Percentiles rank a stretch among this genome's conserved stretches.
phyloP scores from a whole-genome alignment of 140 eudicot genomes.

The Senecio squalidus region DNA sequence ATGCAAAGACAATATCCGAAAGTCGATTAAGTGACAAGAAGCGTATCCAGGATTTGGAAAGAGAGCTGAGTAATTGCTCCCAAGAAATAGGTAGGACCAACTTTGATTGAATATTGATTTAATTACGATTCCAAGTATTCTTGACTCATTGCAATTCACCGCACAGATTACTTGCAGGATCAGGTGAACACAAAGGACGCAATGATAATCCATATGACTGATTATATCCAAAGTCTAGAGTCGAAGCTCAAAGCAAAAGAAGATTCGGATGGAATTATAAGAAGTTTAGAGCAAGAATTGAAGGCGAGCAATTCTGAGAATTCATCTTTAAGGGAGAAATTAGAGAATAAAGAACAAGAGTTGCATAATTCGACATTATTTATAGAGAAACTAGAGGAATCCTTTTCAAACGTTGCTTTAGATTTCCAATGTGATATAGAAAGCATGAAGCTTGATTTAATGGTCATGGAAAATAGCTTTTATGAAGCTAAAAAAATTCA shows the following conservation, averaged over 20 bases:
- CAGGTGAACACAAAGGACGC: constrained; percentile 52
- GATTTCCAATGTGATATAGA: constrained; percentile 92
- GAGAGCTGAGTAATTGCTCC: constrained; percentile 78
- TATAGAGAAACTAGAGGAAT: constrained; percentile 64
- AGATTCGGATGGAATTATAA: constrained; percentile 40
- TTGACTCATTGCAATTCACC: constrained; percentile 29
- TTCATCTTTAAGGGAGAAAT: constrained; percentile 39
- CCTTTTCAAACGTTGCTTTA: constrained; percentile 49
- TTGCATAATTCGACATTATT: constrained; percentile 36
- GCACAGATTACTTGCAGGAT: constrained; percentile 89
- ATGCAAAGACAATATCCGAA: constrained; percentile 55
- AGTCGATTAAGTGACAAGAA: constrained; percentile 62
- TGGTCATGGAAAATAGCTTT: constrained; percentile 57
- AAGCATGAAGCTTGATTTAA: constrained; percentile 75
- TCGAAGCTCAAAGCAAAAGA: constrained; percentile 38
- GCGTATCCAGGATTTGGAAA: constrained; percentile 63
- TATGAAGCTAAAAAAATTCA: constrained; percentile 50
- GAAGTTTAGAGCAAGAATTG: constrained; percentile 47
- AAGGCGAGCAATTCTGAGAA: constrained; percentile 41
- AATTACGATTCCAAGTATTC: neutral
- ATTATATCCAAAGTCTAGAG: constrained; percentile 48
- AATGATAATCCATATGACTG: constrained; percentile 41
- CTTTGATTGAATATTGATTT: neutral
- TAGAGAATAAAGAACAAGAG: constrained; percentile 55
- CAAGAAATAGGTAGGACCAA: constrained; percentile 72